Evolutionary conservation across 2,329 filamentous ascomycete species (phyloP).

Genomic region (Fusarium kyushuense): DNA sequence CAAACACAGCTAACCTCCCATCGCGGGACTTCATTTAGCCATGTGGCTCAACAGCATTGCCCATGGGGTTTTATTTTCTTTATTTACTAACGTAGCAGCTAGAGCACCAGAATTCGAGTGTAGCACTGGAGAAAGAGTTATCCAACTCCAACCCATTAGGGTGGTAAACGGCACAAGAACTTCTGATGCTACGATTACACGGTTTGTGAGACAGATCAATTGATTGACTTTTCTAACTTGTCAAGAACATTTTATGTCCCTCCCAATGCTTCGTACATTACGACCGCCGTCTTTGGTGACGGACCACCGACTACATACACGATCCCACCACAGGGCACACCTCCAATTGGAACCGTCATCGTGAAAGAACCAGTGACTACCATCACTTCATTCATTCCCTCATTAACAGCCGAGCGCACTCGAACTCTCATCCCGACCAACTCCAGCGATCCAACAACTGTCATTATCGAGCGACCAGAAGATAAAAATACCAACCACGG

Average conservation of each 20-base stretch:
- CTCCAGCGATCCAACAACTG: background rate
- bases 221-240: background rate
- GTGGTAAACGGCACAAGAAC: conserved; percentile 18
- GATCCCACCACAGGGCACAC: conserved; percentile 5
- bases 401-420: background rate
- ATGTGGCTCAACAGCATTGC: background rate
- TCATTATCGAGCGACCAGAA: conserved; percentile 9
- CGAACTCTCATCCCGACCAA: conserved; percentile 4
- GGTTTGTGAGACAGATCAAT: background rate
- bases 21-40: background rate
- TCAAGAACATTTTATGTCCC: conserved; percentile 1
- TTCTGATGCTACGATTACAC: conserved; percentile 11
- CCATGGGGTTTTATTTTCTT: background rate
- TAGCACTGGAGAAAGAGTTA: background rate
- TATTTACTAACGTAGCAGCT: background rate
- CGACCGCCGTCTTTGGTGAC: background rate
- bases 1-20: background rate
- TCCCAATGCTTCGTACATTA: background rate
- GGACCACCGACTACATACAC: conserved; percentile 10
- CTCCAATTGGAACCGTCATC: conserved; percentile 5
- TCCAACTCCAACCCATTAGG: conserved; percentile 11
- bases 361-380: background rate
- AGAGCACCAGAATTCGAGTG: conserved; percentile 10
- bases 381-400: conserved; percentile 8
- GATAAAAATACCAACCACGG: background rate